These are phyloP conservation scores for Emergomyces orientalis DNA, from an alignment of 2,329 filamentous ascomycete genomes.

Conservation along the genomic window DNA sequence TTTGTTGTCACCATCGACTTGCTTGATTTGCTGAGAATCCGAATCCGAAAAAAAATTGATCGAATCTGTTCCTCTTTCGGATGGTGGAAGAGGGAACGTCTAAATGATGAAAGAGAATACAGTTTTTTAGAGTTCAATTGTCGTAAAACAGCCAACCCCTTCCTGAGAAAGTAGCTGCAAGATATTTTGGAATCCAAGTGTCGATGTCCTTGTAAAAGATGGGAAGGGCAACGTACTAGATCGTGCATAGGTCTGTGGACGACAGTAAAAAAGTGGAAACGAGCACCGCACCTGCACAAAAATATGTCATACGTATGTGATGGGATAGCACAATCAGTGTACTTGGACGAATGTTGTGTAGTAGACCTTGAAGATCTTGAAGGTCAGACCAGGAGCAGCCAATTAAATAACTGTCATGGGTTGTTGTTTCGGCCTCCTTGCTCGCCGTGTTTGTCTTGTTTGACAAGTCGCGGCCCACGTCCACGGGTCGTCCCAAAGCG, in stretches of 20 bases:
- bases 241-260: not conserved
- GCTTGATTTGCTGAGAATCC: not conserved
- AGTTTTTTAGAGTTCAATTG: not conserved
- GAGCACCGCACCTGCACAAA: not conserved
- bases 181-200: not conserved
- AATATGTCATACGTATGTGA: not conserved
- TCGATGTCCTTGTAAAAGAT: not conserved
- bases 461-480: constrained; percentile 2
- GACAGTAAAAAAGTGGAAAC: not conserved
- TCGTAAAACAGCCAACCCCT: not conserved
- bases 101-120: not conserved
- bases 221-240: too few species aligned
- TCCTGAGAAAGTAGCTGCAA: not conserved
- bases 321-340: not conserved
- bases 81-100: not conserved
- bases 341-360: not conserved
- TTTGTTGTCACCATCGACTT: not conserved
- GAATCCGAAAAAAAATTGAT: not conserved
- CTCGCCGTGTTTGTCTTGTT: constrained; percentile 6
- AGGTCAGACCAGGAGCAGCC: too few species aligned
- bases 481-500: not conserved
- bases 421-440: not conserved
- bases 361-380: not conserved
- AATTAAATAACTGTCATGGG: not conserved
- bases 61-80: not conserved